Evolutionary conservation across 2,329 filamentous ascomycete genomes (phyloP), one percentile per base, ranked within the genome.

Genomic region (Colletotrichum cordylinicola): DNA sequence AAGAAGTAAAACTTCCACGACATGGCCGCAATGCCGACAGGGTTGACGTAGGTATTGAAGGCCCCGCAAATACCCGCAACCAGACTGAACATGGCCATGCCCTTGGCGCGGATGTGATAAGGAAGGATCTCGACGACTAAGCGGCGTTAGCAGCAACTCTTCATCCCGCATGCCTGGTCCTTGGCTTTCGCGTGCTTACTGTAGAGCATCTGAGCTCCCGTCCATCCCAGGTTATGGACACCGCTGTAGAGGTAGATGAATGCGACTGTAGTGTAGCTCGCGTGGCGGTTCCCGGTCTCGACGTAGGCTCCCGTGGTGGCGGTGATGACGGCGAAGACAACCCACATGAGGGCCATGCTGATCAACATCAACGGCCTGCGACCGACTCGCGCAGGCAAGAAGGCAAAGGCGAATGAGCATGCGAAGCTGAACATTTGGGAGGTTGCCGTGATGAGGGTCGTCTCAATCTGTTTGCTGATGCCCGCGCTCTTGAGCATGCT

Each of bases 1-100:
- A 92, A 85, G 76, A 92, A 89, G 82, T 91, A 92, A 76, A 89
- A 92, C 78, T 85, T 88, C 85, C 89, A 91, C 0, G 84, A 84
- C 43, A 91, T 86, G 2, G 85, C 79, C 0, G 84, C 86, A 2
- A 92, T 81, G 0, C 87, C 91, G 65, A 89, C 87, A 0, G 91
- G 91, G 35, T 88, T 88, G 9, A 92, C 88, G 3, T 80, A 82
- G 35, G 82, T 79, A 35, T 83, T 83, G 61, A 83, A 82, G 18
- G 74, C 74, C 16, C 74, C 74, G 33, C 73, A 75, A 18, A 75
- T 65, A 52, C 73, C 73, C 39, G 73, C 73, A 27, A 75, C 73
- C 39, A 75, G 35, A 5, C 70, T 73, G 18, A 82, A 79, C 4
- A 82, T 79, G 2, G 79, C 80, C 78, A 91, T 86, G 78, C 90